Evolutionary conservation across 2,329 filamentous ascomycete genomes (phyloP).

Genomic region (Diaporthe citriasiana): DNA sequence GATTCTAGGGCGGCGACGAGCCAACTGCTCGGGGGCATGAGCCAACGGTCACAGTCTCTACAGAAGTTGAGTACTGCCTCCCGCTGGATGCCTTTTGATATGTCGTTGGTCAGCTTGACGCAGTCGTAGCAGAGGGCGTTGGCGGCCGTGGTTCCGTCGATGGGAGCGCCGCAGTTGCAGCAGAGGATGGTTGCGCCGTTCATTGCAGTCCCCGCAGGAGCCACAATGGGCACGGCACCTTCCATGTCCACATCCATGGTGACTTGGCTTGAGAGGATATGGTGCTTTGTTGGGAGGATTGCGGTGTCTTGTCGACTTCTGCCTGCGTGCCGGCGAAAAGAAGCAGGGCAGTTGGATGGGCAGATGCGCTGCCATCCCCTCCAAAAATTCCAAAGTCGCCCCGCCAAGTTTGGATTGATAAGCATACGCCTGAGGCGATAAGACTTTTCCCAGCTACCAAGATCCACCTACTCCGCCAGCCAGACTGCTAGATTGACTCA

Average conservation of each 20-base stretch:
- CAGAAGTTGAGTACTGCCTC: constrained; percentile 93
- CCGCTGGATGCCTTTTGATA: constrained; percentile 90
- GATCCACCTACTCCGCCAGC: constrained; percentile 2
- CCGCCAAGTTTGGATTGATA: constrained; percentile 42
- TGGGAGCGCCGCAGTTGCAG: constrained; percentile 96
- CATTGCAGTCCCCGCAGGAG: constrained; percentile 49
- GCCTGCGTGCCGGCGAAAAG: neutral
- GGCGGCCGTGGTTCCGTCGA: constrained; percentile 88
- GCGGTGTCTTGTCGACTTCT: neutral
- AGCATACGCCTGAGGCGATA: constrained; percentile 40
- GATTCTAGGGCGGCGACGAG: constrained; percentile 88
- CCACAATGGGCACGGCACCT: constrained; percentile 57
- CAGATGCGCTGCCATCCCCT: constrained; percentile 20
- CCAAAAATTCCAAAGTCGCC: constrained; percentile 42
- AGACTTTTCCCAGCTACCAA: constrained; percentile 24
- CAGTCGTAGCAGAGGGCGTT: constrained; percentile 97
- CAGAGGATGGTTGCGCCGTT: constrained; percentile 80
- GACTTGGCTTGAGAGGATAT: constrained; percentile 11
- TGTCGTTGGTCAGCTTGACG: constrained; percentile 93
- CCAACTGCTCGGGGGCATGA: constrained; percentile 89
- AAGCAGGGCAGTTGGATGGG: neutral
- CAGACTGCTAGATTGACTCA: neutral
- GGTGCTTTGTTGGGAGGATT: neutral
- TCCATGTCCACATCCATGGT: constrained; percentile 62
- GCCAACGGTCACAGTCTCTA: constrained; percentile 94